Conservation (phyloP, 2,329 filamentous ascomycete species). For the Calonectria naviculata region DNA sequence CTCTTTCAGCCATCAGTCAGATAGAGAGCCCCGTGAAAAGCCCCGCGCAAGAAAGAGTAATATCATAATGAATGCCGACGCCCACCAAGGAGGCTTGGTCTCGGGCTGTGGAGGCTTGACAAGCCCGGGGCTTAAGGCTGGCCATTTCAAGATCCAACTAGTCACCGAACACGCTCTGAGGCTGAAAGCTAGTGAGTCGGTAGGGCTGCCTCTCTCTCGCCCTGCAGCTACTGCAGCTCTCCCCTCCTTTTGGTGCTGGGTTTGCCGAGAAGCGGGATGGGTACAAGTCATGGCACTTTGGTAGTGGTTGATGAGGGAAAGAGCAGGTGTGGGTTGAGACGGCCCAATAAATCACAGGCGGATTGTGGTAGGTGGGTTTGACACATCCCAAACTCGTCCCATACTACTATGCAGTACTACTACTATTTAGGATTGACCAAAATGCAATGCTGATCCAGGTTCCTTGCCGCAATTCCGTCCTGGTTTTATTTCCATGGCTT, state of each 20-base stretch:
- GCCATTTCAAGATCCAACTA: neutral
- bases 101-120: neutral
- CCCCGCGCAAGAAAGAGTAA: neutral
- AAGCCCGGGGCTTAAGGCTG: slow-evolving; percentile 13
- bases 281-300: neutral
- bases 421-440: neutral
- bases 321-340: neutral
- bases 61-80: neutral
- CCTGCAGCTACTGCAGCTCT: neutral
- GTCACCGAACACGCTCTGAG: neutral
- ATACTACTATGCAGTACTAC: too few species aligned
- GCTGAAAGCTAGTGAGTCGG: neutral
- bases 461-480: neutral
- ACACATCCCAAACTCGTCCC: neutral
- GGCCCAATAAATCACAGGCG: neutral
- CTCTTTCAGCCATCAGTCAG: neutral
- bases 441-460: slow-evolving; percentile 2
- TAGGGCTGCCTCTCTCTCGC: neutral
- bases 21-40: slow-evolving; percentile 15
- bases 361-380: neutral
- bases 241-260: neutral
- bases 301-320: neutral
- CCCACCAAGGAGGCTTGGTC: slow-evolving; percentile 4
- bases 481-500: neutral
- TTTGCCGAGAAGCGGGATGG: neutral